Base-by-base conservation (phyloP, 257 asterid species). In the Anisodus tanguticus region DNA sequence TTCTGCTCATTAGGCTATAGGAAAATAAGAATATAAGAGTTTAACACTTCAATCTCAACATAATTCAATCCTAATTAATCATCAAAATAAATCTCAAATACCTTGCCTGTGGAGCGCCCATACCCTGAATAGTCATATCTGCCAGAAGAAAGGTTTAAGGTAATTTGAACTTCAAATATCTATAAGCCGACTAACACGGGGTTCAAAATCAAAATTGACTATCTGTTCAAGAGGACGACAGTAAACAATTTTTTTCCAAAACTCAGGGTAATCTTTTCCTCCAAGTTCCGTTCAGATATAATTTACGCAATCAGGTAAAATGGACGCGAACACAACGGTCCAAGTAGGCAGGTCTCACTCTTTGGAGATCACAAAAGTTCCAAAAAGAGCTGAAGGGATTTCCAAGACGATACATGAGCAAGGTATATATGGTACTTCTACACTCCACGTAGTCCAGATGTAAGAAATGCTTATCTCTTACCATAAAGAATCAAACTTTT, bases 91-190 rank as follows among this genome's bases (percentile, higher is more conserved):
- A 55, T 84, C 80, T 67, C 67, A 72, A 95, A 81, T 95, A 95
- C 98, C 99, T 95, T 95, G 84, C 98, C 97, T 10, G 97, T 91
- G 37, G 99, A 95, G 84, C 83, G 92, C 87, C 99, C 99, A 89
- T 95, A 95, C 83, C 99, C 99, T 35, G 99, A 92, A 86, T 94
- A 95, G 85, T 95, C 98, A 89, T 95, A 95, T 88, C 99, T 95
- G 95, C 85, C 49, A 74, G 83, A 79, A 67, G 49, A 53, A 78
- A 84, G 72, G 81, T 26, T 67, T 69, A 37, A 59, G 59, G 55
- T 62, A 81, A 80, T 60, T 81, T 62, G 74, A 81, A 81, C 76
- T 68, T 81, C 84, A 69, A 69, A 16, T 41, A 39, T 69, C 31
- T 39, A 68, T 37, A 69, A 69, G 54, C 77, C 53, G 53, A 69